These are phyloP conservation scores for Lactarius hengduanensis DNA, from an alignment of 768 basidiomycete genomes.

Conservation along the genomic window DNA sequence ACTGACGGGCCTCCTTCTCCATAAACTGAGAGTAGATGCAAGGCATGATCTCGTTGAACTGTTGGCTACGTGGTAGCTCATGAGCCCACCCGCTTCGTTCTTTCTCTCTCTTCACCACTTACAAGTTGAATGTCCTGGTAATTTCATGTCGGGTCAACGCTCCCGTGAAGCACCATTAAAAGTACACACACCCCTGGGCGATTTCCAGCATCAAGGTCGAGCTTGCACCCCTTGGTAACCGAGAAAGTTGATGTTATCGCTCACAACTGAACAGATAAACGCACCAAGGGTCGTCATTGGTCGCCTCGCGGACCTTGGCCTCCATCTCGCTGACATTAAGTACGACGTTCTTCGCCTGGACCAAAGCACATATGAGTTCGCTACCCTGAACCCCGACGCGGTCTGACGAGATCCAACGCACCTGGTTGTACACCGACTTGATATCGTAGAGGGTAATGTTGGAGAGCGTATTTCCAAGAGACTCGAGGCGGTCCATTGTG, in stretches of 20 bases:
- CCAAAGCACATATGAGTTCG: background rate
- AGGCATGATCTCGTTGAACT: conserved; percentile 99
- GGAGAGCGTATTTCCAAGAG: conserved; percentile 71
- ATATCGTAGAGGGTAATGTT: conserved; percentile 90
- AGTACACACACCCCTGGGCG: conserved; percentile 77
- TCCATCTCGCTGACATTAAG: conserved; percentile 97
- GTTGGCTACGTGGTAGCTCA: conserved; percentile 55
- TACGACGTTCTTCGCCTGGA: conserved; percentile 91
- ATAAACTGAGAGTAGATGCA: conserved; percentile 92
- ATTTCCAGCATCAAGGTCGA: conserved; percentile 99
- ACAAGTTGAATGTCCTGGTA: conserved; percentile 97
- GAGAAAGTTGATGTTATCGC: conserved; percentile 3
- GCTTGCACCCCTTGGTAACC: conserved; percentile 79
- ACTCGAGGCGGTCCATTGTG: conserved; percentile 77
- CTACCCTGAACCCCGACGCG: background rate
- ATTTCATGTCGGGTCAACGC: background rate
- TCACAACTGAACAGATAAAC: conserved; percentile 31
- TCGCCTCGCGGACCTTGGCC: conserved; percentile 93
- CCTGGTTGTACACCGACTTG: conserved; percentile 94
- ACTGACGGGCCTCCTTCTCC: conserved; percentile 97
- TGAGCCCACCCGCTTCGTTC: background rate
- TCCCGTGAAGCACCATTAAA: conserved; percentile 26
- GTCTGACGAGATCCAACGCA: conserved; percentile 32
- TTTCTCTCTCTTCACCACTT: conserved; percentile 34
- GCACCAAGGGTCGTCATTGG: conserved; percentile 97